Conservation (phyloP, 75 land plant species). For the Cunninghamia lanceolata region DNA sequence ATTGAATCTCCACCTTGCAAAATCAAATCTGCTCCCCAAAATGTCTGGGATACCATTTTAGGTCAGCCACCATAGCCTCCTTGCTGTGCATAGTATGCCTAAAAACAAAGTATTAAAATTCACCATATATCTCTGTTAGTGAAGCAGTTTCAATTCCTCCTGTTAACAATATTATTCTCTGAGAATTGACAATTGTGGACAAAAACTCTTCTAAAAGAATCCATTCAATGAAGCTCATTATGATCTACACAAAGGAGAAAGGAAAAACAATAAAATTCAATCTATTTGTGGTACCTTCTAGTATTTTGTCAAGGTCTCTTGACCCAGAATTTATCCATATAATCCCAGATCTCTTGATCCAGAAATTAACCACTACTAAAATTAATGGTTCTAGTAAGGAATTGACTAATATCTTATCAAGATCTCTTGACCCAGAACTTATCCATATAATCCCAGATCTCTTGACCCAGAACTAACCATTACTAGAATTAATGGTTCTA, state of each 20-base stretch:
- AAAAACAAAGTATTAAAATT: too few species aligned
- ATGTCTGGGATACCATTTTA: too few species aligned
- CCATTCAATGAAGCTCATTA: too few species aligned
- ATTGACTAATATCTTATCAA: conserved; percentile 85
- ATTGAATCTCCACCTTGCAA: too few species aligned
- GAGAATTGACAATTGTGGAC: too few species aligned
- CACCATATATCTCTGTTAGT: conserved; percentile 93
- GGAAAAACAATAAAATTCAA: background rate
- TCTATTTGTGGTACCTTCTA: conserved; percentile 58
- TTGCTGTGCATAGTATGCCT: conserved; percentile 84
- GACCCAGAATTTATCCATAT: conserved; percentile 91
- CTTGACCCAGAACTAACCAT: conserved; percentile 81
- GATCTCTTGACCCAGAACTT: conserved; percentile 90
- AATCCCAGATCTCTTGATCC: too few species aligned
- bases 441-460: conserved; percentile 89
- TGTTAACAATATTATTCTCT: conserved; percentile 11
- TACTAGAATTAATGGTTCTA: too few species aligned
- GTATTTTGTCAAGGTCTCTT: conserved; percentile 83
- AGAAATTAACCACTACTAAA: too few species aligned
- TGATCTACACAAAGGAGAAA: background rate
- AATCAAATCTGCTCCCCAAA: too few species aligned
- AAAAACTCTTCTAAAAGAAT: background rate
- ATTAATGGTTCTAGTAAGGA: too few species aligned
- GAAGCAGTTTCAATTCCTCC: conserved; percentile 88
- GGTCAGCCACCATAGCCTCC: conserved; percentile 76